These are phyloP conservation scores for Alternaria triticimaculans DNA, from an alignment of 2,329 filamentous ascomycete species.

Conservation along the genomic window DNA sequence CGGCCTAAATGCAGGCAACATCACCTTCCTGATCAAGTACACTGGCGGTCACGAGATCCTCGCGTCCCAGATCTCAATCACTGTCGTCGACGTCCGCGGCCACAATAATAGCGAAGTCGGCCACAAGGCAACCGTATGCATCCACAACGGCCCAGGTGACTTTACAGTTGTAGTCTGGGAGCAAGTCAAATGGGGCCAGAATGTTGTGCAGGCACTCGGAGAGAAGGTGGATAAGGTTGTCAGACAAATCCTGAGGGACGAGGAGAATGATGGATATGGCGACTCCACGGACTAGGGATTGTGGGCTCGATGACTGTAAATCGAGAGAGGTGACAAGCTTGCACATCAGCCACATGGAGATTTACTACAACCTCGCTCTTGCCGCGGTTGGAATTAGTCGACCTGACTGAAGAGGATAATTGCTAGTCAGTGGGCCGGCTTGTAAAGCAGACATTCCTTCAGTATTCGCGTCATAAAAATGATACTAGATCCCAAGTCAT, in stretches of 20 bases:
- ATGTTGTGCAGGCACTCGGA: slow-evolving; percentile 1
- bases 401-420: not conserved
- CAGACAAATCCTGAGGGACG: not conserved
- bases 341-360: not conserved
- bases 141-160: slow-evolving; percentile 1
- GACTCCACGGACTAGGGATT: not conserved
- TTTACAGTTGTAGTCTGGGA: slow-evolving; percentile 6
- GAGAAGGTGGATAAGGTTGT: slow-evolving; percentile 13
- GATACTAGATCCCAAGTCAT: not conserved
- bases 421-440: not conserved
- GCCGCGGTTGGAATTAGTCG: not conserved
- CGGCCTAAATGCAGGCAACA: not conserved
- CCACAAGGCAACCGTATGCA: slow-evolving; percentile 7
- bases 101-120: slow-evolving; percentile 4
- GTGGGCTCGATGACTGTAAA: not conserved
- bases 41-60: not conserved
- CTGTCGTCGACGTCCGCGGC: slow-evolving; percentile 7
- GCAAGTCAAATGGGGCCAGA: slow-evolving; percentile 1
- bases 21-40: slow-evolving; percentile 12
- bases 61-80: slow-evolving; percentile 5
- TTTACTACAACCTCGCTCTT: not conserved
- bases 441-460: not conserved
- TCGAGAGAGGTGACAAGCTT: not conserved
- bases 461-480: not conserved
- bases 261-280: slow-evolving; percentile 1